A percentile compares a stretch with the other conserved stretches of the same genome.
phyloP scores from a whole-genome alignment of 1,139 yeast genomes.

The Pichia sp. region DNA sequence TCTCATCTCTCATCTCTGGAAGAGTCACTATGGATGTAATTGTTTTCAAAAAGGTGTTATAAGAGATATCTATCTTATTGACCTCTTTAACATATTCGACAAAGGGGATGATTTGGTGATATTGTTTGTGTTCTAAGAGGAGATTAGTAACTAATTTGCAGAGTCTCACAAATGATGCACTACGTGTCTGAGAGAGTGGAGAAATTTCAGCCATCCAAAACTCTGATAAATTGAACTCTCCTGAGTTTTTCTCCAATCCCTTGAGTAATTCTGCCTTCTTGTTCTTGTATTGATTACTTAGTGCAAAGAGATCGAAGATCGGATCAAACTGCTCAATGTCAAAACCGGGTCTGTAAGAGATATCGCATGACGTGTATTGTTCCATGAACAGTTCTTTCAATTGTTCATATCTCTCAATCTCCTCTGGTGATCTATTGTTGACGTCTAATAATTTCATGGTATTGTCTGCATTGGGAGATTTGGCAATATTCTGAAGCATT shows the following conservation, averaged over 20 bases:
- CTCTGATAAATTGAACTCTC: neutral
- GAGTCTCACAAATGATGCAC: conserved; percentile 1
- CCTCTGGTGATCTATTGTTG: neutral
- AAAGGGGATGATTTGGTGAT: conserved; percentile 6
- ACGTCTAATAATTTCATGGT: neutral
- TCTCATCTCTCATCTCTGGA: neutral
- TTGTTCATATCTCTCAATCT: neutral
- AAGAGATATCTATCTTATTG: conserved; percentile 4
- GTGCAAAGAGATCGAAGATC: conserved; percentile 6
- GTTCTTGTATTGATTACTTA: neutral
- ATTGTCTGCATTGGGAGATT: neutral
- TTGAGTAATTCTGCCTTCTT: neutral
- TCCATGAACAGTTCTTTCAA: neutral
- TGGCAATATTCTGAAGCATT: neutral
- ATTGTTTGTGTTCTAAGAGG: conserved; percentile 1
- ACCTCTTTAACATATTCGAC: conserved; percentile 4
- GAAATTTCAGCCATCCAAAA: neutral
- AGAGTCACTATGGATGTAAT: neutral
- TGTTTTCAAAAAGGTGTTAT: conserved; percentile 1
- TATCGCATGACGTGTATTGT: conserved; percentile 1
- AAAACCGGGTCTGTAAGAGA: conserved; percentile 6
- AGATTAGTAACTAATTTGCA: neutral
- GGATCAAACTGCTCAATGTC: neutral
- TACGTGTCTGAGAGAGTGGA: neutral
- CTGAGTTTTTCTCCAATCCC: neutral